Percentiles rank a stretch among this genome's conserved stretches.
These are phyloP conservation scores for Evernia prunastri DNA, from an alignment of 495 filamentous ascomycete genomes.

Conservation along the genomic window DNA sequence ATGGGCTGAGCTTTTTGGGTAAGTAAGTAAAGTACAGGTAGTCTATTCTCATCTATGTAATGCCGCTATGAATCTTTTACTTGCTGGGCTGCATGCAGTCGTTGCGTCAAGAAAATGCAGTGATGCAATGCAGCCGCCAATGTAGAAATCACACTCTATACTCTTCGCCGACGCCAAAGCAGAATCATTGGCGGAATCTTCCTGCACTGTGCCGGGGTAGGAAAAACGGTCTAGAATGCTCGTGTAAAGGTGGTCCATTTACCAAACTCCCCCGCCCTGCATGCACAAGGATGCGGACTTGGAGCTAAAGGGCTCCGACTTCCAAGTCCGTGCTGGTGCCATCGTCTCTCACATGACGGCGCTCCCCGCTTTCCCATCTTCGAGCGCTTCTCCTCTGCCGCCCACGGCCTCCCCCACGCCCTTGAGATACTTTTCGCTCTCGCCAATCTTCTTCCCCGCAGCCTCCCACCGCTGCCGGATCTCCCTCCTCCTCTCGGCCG, in stretches of 20 bases:
- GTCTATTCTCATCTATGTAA: too few relatives aligned
- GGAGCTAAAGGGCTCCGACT: not conserved
- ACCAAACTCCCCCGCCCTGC: not conserved
- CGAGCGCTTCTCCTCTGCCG: not conserved
- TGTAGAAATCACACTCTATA: not conserved
- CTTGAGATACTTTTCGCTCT: constrained; percentile 74
- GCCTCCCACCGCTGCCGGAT: constrained; percentile 65
- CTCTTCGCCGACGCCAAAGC: not conserved
- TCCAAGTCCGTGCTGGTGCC: not conserved
- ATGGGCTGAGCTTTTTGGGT: too few relatives aligned
- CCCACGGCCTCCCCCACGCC: constrained; percentile 45
- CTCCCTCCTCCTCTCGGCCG: constrained; percentile 51
- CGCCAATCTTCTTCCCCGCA: constrained; percentile 72
- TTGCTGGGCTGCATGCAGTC: too few relatives aligned
- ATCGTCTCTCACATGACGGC: not conserved
- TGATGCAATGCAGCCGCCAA: not conserved
- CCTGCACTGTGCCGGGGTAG: not conserved
- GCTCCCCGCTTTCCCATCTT: constrained; percentile 1
- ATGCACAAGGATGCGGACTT: not conserved
- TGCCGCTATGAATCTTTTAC: too few relatives aligned
- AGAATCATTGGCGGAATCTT: not conserved
- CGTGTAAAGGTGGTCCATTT: not conserved
- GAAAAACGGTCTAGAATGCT: not conserved
- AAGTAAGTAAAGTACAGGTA: too few relatives aligned
- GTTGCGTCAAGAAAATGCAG: too few relatives aligned